These are phyloP conservation scores for Sugiyamaella japonica DNA, from an alignment of 1,139 yeast species.

Conservation along the genomic window DNA sequence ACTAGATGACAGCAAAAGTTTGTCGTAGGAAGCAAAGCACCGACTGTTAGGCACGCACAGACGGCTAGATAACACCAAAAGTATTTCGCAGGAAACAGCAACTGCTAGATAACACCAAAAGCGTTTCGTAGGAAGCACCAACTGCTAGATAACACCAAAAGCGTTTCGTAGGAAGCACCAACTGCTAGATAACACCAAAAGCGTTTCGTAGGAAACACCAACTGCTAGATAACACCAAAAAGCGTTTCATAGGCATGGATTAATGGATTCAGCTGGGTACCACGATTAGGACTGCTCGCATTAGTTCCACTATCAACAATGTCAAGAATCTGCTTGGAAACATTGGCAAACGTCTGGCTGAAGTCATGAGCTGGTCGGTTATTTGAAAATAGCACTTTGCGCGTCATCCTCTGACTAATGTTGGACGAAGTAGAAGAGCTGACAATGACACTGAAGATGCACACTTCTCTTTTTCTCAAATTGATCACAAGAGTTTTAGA, in stretches of 20 bases:
- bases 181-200: too few species aligned
- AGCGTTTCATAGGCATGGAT: conserved; percentile 7
- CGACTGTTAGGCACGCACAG: too few species aligned
- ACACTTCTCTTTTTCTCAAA: conserved; percentile 23
- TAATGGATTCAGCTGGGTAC: background rate
- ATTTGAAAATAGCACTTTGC: conserved; percentile 21
- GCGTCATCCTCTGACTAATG: conserved; percentile 19
- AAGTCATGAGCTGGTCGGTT: conserved; percentile 13
- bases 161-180: too few species aligned
- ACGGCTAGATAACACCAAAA: too few species aligned
- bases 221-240: conserved; percentile 12
- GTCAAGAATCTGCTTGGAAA: conserved; percentile 11
- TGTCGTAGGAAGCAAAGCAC: too few species aligned
- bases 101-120: too few species aligned
- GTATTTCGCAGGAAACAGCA: too few species aligned
- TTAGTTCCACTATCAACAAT: conserved; percentile 2
- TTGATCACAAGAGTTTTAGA: conserved; percentile 23
- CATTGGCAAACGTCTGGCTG: background rate
- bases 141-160: too few species aligned
- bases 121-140: too few species aligned
- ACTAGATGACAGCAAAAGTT: too few species aligned
- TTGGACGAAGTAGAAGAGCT: background rate
- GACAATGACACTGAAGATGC: conserved; percentile 21
- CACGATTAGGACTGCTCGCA: conserved; percentile 4
- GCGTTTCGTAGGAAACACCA: too few species aligned